These are phyloP conservation scores for Termitomyces sp. DNA, from an alignment of 768 basidiomycete genomes.

Conservation along the genomic window DNA sequence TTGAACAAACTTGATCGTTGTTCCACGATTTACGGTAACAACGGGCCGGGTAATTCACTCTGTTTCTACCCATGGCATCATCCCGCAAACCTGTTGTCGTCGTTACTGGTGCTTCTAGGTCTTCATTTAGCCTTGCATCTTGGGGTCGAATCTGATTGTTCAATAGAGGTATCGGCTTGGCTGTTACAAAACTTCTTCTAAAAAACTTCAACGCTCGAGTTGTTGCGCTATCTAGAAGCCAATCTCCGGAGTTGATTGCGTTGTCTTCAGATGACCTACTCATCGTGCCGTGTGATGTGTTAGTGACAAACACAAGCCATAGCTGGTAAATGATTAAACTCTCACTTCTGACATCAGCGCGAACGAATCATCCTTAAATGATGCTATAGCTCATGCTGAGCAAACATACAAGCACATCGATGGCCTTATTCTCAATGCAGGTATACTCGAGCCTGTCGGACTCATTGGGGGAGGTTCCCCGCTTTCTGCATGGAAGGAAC, in stretches of 20 bases:
- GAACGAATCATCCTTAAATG: constrained; percentile 45
- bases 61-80: not conserved
- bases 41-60: too few species aligned
- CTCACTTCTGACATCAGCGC: constrained; percentile 35
- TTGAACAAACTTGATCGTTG: not conserved
- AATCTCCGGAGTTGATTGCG: constrained; percentile 54
- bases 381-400: constrained; percentile 48
- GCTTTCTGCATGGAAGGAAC: constrained; percentile 56
- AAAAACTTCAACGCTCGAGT: constrained; percentile 59
- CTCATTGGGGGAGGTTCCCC: constrained; percentile 45
- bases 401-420: constrained; percentile 62
- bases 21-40: not conserved
- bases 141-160: not conserved
- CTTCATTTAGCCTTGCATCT: not conserved
- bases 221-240: constrained; percentile 69
- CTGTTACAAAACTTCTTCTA: constrained; percentile 64
- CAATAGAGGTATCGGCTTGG: constrained; percentile 70
- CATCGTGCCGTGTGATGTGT: constrained; percentile 71
- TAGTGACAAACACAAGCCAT: constrained; percentile 26
- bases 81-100: constrained; percentile 52
- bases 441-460: constrained; percentile 63
- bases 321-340: constrained; percentile 6
- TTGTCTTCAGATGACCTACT: constrained; percentile 45
- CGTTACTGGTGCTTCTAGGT: constrained; percentile 86
- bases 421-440: constrained; percentile 83